Conservation (phyloP, 2,329 filamentous ascomycete genomes). For the Laburnicola sp. region DNA sequence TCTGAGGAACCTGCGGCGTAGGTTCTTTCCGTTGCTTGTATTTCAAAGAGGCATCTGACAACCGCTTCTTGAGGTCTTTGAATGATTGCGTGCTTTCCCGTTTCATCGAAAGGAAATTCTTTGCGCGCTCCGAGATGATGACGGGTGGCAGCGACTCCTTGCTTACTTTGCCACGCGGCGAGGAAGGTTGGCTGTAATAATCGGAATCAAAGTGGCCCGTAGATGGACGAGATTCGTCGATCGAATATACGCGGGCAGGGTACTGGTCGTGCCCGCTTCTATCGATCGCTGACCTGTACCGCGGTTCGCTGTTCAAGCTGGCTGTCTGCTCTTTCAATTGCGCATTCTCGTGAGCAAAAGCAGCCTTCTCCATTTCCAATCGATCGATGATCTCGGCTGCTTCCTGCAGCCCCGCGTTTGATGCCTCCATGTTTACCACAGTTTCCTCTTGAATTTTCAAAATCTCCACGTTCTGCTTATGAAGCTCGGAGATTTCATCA, state of each 20-base stretch:
- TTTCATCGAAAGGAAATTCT: conserved; percentile 34
- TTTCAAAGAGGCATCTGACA: conserved; percentile 36
- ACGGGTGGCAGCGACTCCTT: conserved; percentile 23
- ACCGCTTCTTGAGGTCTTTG: conserved; percentile 35
- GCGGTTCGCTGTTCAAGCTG: conserved; percentile 15
- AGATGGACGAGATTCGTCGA: conserved; percentile 42
- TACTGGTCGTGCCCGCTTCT: conserved; percentile 16
- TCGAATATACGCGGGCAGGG: conserved; percentile 34
- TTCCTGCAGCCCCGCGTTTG: conserved; percentile 36
- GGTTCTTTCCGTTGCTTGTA: conserved; percentile 16
- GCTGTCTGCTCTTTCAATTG: conserved; percentile 26
- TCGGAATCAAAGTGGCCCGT: conserved; percentile 43
- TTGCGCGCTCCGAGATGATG: conserved; percentile 32
- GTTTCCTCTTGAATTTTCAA: conserved; percentile 33
- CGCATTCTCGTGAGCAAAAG: conserved; percentile 27
- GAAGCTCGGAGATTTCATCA: conserved; percentile 21
- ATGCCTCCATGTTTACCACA: conserved; percentile 28
- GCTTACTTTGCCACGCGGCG: conserved; percentile 29
- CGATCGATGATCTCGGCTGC: conserved; percentile 38
- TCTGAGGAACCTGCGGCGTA: conserved; percentile 25
- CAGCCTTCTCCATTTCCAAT: conserved; percentile 32
- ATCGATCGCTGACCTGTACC: conserved; percentile 19
- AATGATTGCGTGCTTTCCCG: conserved; percentile 29
- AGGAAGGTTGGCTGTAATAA: conserved; percentile 43
- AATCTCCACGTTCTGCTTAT: conserved; percentile 27